phyloP scores from a whole-genome alignment of 768 basidiomycete genomes.

The Suillus brevipes region DNA sequence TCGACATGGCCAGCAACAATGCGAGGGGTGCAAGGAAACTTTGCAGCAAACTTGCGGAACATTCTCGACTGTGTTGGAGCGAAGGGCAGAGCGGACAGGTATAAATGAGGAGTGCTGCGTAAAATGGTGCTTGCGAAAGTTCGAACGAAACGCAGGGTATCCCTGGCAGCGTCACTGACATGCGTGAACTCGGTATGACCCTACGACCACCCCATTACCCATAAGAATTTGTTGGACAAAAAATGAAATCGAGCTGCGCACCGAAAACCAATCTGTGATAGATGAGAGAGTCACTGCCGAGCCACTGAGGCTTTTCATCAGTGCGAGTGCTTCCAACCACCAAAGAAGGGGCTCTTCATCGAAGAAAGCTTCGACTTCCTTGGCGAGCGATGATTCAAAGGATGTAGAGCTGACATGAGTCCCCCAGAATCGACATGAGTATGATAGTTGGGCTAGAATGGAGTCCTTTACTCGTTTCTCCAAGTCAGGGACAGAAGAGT shows the following conservation, averaged over 20 bases:
- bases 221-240: neutral
- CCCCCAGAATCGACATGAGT: neutral
- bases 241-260: neutral
- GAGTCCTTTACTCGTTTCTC: neutral
- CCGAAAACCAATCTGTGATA: neutral
- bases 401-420: neutral
- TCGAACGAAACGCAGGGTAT: slow-evolving; percentile 15
- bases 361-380: slow-evolving; percentile 15
- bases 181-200: neutral
- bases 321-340: neutral
- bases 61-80: slow-evolving; percentile 21
- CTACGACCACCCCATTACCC: neutral
- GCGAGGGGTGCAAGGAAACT: neutral
- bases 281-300: neutral
- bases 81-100: slow-evolving; percentile 27
- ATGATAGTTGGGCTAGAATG: neutral
- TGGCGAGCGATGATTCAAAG: neutral
- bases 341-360: slow-evolving; percentile 9
- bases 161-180: neutral
- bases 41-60: slow-evolving; percentile 16
- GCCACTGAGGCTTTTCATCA: slow-evolving; percentile 18
- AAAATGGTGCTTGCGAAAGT: slow-evolving; percentile 14
- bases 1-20: neutral
- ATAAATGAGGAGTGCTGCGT: slow-evolving; percentile 25
- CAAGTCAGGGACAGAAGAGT: neutral